Conservation (phyloP, 1,139 yeast species). For the Zygosaccharomyces pseudobailii region DNA sequence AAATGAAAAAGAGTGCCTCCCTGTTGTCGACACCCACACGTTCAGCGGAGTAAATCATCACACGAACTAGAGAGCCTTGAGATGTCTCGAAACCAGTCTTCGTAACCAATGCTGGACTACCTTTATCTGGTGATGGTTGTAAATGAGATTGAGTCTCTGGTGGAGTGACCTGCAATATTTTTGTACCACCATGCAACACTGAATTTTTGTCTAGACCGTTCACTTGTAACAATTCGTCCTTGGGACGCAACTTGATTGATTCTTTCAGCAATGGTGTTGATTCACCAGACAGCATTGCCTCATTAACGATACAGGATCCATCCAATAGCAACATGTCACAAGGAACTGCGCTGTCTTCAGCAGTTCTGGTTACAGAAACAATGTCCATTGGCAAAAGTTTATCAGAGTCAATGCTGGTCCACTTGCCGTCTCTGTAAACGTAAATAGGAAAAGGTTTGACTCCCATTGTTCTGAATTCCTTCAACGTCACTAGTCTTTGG, state of each 20-base stretch:
- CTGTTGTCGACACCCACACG: constrained; percentile 94
- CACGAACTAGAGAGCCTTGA: constrained; percentile 95
- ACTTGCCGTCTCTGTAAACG: constrained; percentile 63
- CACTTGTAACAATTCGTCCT: constrained; percentile 58
- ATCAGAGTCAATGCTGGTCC: constrained; percentile 69
- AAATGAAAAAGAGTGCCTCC: constrained; percentile 88
- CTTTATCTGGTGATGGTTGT: constrained; percentile 75
- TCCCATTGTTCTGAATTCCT: constrained; percentile 96
- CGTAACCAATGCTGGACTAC: constrained; percentile 85
- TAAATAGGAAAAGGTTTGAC: constrained; percentile 81
- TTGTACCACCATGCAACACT: constrained; percentile 92
- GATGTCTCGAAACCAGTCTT: constrained; percentile 97
- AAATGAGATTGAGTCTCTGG: constrained; percentile 44
- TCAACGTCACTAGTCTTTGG: constrained; percentile 92
- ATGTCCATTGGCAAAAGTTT: constrained; percentile 88
- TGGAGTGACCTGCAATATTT: constrained; percentile 83
- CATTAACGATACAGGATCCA: constrained; percentile 91
- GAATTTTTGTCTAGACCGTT: constrained; percentile 89
- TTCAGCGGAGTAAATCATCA: constrained; percentile 96
- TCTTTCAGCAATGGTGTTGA: constrained; percentile 95
- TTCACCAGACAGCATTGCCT: constrained; percentile 98
- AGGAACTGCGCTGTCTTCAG: constrained; percentile 91
- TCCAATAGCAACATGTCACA: constrained; percentile 84
- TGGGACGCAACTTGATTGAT: constrained; percentile 79
- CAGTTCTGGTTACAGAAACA: constrained; percentile 81